Evolutionary conservation across 805 yeast species (phyloP), one percentile per base, ranked within the genome.

Genomic region (Metschnikowia picachoensis): DNA sequence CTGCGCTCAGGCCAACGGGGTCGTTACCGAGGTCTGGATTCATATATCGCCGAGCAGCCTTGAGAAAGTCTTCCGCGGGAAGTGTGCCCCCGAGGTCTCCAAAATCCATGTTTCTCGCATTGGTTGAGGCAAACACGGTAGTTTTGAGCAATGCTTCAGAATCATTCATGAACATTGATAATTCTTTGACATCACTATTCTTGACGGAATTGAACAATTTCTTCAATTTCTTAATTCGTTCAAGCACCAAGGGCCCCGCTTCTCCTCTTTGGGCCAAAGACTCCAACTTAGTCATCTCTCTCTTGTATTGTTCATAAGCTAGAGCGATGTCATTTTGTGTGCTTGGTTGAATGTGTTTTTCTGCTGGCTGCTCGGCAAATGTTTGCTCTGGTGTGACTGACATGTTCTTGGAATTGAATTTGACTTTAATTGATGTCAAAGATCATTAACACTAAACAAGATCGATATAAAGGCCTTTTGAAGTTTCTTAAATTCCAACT

Each of bases 81-180:
- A 85, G 57, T 1, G 77, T 62, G n/a, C 73, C 69, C 10, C 77
- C 81, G 3, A 76, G 67, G 40, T 76, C 75, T 3, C 84, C 88
- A 41, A 84, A 65, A 43, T 77, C 78, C 52, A 84, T 56, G 61
- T 80, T 82, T 41, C 79, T 71, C 2, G 86, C 80, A 37, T 85
- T 85, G 17, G 81, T 65, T 34, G 83, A 80, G 11, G 88, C 83
- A 56, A 83, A 73, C 47, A 76, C 77, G 32, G 87, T 76, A 10
- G 84, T 76, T 48, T 76, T 80, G 29, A 72, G 68, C 53, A 86
- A 70, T 5, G 85, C 80, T 45, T 79, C 79, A 1, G 92, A 74
- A 61, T 86, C 95, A 46, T 77, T 61, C 46, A 68, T 57, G 35
- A 67, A 72, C 46, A 70, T 59, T 25, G 62, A 60, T 10, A 72